Percentiles rank a stretch among this genome's conserved stretches.
phyloP scores from a whole-genome alignment of 129 eudicot genomes.

The Glebionis coronaria region DNA sequence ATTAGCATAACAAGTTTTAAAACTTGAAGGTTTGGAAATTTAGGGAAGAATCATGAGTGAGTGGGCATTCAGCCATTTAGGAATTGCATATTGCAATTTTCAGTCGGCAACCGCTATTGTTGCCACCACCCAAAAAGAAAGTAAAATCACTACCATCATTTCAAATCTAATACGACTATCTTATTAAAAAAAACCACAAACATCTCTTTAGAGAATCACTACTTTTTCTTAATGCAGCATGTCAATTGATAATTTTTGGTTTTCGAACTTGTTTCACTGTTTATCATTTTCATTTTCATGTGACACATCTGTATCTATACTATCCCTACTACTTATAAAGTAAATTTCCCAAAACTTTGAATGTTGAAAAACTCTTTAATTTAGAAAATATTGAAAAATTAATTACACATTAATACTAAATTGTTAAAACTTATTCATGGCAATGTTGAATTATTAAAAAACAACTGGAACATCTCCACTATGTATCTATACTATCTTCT shows the following conservation, averaged over 20 bases:
- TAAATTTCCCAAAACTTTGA: no score
- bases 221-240: neutral
- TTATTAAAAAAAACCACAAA: neutral
- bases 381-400: no score
- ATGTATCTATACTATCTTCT: no score
- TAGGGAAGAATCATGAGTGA: neutral
- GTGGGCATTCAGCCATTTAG: slow-evolving; percentile 12
- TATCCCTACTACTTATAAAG: no score
- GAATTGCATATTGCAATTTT: neutral
- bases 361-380: no score
- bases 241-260: slow-evolving; percentile 1
- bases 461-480: no score
- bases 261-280: neutral
- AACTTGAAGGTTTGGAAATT: neutral
- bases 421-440: no score
- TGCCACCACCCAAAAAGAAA: slow-evolving; percentile 16
- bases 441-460: no score
- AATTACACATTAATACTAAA: no score
- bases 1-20: neutral
- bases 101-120: slow-evolving; percentile 1
- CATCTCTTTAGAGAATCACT: neutral
- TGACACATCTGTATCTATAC: no score
- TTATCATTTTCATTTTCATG: neutral
- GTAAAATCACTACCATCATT: slow-evolving; percentile 20
- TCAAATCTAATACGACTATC: neutral